These are phyloP conservation scores for Calycina marina DNA, from an alignment of 2,329 filamentous ascomycete genomes.

Conservation along the genomic window DNA sequence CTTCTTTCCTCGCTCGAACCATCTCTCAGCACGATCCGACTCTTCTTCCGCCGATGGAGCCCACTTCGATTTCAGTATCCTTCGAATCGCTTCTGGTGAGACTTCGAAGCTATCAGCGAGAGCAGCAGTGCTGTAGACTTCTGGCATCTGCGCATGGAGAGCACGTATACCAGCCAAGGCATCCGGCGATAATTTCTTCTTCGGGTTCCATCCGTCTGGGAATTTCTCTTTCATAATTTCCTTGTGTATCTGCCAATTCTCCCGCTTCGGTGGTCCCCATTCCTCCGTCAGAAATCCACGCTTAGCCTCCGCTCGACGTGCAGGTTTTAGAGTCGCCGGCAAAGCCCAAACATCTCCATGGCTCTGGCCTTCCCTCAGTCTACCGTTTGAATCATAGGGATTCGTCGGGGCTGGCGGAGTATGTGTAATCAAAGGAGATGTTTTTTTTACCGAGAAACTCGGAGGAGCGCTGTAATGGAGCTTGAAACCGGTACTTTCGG, in stretches of 20 bases:
- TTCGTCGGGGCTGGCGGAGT: too few relatives aligned
- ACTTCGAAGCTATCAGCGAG: slow-evolving; percentile 71
- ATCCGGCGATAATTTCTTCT: slow-evolving; percentile 81
- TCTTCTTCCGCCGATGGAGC: slow-evolving; percentile 42
- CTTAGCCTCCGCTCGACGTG: too few relatives aligned
- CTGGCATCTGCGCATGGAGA: slow-evolving; percentile 62
- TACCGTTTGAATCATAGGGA: too few relatives aligned
- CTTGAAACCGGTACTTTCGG: slow-evolving; percentile 5
- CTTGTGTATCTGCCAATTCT: slow-evolving; percentile 66
- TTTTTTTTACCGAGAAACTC: neutral
- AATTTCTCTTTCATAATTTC: slow-evolving; percentile 63
- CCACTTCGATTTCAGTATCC: slow-evolving; percentile 76
- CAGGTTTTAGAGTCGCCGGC: neutral
- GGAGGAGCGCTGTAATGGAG: slow-evolving; percentile 6
- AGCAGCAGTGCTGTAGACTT: slow-evolving; percentile 57
- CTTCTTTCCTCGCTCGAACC: slow-evolving; percentile 43
- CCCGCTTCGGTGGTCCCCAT: slow-evolving; percentile 20
- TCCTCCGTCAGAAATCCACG: slow-evolving; percentile 9
- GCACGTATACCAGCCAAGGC: slow-evolving; percentile 80
- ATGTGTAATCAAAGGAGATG: too few relatives aligned
- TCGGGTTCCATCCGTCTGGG: slow-evolving; percentile 64
- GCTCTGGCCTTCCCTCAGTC: neutral
- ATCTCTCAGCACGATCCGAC: slow-evolving; percentile 40
- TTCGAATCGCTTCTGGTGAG: slow-evolving; percentile 73
- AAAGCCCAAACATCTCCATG: neutral